Percentiles rank a stretch among this genome's conserved stretches.
Evolutionary conservation across 164 flowering plant genomes (phyloP).

Genomic region (Santalum album): DNA sequence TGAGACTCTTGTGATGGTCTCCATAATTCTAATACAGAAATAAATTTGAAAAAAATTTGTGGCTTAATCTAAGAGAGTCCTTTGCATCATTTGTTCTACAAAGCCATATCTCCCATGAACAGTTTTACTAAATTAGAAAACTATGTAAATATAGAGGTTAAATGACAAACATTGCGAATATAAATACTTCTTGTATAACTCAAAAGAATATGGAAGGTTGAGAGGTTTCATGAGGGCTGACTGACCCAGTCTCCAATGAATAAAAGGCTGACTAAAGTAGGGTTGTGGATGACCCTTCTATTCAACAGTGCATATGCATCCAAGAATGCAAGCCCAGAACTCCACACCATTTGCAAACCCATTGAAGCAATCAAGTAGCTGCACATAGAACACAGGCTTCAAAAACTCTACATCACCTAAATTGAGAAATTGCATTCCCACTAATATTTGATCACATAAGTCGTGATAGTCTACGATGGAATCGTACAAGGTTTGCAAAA

Average conservation of each 20-base stretch:
- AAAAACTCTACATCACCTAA: background rate
- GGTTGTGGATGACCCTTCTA: constrained; percentile 36
- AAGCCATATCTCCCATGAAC: no score
- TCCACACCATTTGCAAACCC: constrained; percentile 76
- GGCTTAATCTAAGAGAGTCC: no score
- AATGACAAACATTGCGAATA: background rate
- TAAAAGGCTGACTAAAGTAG: constrained; percentile 52
- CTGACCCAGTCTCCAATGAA: constrained; percentile 77
- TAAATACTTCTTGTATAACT: background rate
- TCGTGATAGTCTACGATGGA: no score
- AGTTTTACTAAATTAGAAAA: background rate
- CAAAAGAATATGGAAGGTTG: background rate
- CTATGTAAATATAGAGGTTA: background rate
- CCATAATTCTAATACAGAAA: no score
- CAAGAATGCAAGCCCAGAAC: constrained; percentile 57
- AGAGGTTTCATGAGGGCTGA: constrained; percentile 16
- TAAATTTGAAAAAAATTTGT: no score
- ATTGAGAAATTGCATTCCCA: background rate
- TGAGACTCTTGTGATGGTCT: no score
- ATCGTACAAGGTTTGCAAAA: no score
- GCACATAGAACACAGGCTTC: constrained; percentile 13
- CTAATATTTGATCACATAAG: background rate
- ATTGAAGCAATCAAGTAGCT: constrained; percentile 77
- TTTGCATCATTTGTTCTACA: no score
- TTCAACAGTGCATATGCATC: constrained; percentile 49